These are phyloP conservation scores for Solanum okadae DNA, from an alignment of 257 asterid species.

Conservation along the genomic window DNA sequence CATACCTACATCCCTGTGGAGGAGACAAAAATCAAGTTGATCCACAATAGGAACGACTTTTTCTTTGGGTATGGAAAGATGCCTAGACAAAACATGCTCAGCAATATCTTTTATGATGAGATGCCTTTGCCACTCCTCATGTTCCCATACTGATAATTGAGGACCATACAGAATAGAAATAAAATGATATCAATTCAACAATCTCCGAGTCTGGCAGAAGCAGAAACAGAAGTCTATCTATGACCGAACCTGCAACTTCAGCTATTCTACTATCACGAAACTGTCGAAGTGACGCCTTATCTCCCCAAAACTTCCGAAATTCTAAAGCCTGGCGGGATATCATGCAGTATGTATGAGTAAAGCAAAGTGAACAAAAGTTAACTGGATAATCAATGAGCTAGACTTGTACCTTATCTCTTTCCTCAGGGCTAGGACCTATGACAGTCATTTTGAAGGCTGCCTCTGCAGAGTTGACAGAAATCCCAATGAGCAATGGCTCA, in stretches of 20 bases:
- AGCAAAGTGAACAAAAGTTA: neutral
- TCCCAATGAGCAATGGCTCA: conserved; percentile 68
- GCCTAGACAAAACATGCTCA: conserved; percentile 68
- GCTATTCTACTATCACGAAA: conserved; percentile 90
- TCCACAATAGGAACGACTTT: conserved; percentile 52
- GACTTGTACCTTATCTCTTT: conserved; percentile 65
- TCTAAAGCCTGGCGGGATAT: conserved; percentile 55
- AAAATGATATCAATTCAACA: neutral
- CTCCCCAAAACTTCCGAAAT: conserved; percentile 97
- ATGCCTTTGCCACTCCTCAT: conserved; percentile 72
- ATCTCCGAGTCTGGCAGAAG: neutral
- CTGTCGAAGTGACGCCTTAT: conserved; percentile 75
- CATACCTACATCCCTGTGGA: conserved; percentile 55
- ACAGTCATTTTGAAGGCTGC: conserved; percentile 71
- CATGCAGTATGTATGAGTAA: conserved; percentile 6
- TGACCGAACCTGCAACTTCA: conserved; percentile 77
- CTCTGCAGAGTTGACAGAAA: conserved; percentile 53
- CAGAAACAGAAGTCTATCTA: conserved; percentile 11
- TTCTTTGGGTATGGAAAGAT: conserved; percentile 68
- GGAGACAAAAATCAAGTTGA: conserved; percentile 90
- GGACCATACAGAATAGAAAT: neutral
- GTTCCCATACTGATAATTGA: conserved; percentile 69
- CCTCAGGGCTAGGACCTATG: conserved; percentile 96
- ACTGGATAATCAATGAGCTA: neutral
- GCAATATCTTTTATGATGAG: conserved; percentile 68